These are phyloP conservation scores for Termitomyces sp. DNA, from an alignment of 768 basidiomycete genomes.

Conservation along the genomic window DNA sequence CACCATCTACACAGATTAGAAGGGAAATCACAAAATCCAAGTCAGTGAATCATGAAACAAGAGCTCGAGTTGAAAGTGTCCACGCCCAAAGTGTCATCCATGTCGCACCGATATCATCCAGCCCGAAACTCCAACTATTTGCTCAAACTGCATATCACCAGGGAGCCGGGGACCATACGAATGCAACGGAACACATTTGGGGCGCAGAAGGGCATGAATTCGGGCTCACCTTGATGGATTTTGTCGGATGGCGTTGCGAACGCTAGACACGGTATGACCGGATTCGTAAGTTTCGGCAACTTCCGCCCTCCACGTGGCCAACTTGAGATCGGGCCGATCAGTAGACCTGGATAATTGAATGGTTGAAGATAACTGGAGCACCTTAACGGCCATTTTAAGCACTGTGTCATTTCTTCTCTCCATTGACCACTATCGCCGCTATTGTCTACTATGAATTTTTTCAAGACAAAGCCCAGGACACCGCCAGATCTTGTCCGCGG, in stretches of 20 bases:
- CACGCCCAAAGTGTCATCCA: constrained; percentile 30
- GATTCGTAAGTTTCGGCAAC: constrained; percentile 15
- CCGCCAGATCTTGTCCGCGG: constrained; percentile 85
- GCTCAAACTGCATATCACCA: constrained; percentile 11
- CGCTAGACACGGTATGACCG: constrained; percentile 5
- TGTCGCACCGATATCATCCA: constrained; percentile 34
- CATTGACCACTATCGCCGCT: background rate
- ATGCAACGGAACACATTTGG: constrained; percentile 10
- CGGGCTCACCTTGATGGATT: constrained; percentile 58
- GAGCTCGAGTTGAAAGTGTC: background rate
- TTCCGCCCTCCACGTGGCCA: constrained; percentile 14
- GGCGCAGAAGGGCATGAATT: constrained; percentile 21
- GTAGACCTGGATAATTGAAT: background rate
- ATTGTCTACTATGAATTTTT: constrained; percentile 74
- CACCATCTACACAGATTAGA: constrained; percentile 33
- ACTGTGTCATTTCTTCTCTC: constrained; percentile 3
- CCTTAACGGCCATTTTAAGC: constrained; percentile 12
- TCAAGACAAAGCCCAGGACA: constrained; percentile 85
- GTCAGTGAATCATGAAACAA: constrained; percentile 12
- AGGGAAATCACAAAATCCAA: constrained; percentile 1
- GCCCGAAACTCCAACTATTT: constrained; percentile 20
- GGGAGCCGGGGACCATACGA: constrained; percentile 14
- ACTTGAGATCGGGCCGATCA: background rate
- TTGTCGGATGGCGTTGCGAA: constrained; percentile 27
- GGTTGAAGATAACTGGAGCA: constrained; percentile 5